Conservation (phyloP, 495 filamentous ascomycete species). For the Lichenothelia convexa region DNA sequence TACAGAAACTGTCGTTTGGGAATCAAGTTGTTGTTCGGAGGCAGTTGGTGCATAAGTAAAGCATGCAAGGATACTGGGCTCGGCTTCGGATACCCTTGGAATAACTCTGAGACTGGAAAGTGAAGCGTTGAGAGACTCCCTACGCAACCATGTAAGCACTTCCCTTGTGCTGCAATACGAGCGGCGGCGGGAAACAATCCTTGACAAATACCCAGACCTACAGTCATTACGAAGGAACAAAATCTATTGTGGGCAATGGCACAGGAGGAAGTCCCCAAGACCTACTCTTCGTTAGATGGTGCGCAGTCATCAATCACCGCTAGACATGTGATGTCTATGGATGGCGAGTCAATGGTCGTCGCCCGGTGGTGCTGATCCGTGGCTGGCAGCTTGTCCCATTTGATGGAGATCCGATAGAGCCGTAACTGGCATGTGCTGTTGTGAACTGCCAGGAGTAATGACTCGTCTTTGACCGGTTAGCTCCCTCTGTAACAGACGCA, state of each 20-base stretch:
- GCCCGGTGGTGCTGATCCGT: not conserved
- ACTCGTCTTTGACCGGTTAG: constrained; percentile 10
- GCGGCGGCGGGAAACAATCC: too few relatives aligned
- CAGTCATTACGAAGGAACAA: too few relatives aligned
- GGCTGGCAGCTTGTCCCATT: constrained; percentile 16
- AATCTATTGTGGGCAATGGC: not conserved
- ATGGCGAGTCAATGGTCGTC: constrained; percentile 4
- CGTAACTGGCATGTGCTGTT: constrained; percentile 13
- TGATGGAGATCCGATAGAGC: constrained; percentile 20
- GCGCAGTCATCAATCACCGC: not conserved
- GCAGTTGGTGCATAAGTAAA: constrained; percentile 18
- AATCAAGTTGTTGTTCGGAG: constrained; percentile 35
- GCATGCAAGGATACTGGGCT: constrained; percentile 39
- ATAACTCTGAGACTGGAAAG: constrained; percentile 19
- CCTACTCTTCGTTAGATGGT: not conserved
- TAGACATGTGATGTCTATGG: constrained; percentile 2
- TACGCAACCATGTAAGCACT: too few relatives aligned
- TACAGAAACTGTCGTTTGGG: constrained; percentile 49
- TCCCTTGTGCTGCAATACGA: too few relatives aligned
- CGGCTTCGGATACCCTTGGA: constrained; percentile 19
- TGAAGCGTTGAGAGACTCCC: constrained; percentile 1
- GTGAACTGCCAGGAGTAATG: constrained; percentile 18
- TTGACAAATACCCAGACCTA: too few relatives aligned
- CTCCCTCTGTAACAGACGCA: not conserved
- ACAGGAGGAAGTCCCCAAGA: not conserved